Percentiles rank a stretch among this genome's conserved stretches.
Evolutionary conservation across 768 basidiomycete genomes (phyloP).

Genomic region (Leccinum broughii): DNA sequence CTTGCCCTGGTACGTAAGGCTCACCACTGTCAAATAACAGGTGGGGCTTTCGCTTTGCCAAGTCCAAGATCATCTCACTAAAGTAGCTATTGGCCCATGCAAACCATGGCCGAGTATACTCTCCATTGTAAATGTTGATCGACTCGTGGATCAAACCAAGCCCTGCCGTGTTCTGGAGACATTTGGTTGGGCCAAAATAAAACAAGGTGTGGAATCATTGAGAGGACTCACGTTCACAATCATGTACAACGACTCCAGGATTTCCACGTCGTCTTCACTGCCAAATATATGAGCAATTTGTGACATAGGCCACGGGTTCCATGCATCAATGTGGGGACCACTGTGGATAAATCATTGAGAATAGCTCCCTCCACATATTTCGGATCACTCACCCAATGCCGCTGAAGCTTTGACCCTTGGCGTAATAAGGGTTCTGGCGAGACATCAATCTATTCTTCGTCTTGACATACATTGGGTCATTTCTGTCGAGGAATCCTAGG

Average conservation of each 20-base stretch:
- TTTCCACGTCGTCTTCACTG: slow-evolving; percentile 70
- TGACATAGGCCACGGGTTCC: slow-evolving; percentile 85
- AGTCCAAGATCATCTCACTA: slow-evolving; percentile 77
- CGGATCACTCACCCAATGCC: slow-evolving; percentile 61
- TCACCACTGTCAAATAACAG: slow-evolving; percentile 58
- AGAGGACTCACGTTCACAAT: slow-evolving; percentile 61
- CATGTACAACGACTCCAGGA: slow-evolving; percentile 57
- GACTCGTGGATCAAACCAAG: slow-evolving; percentile 82
- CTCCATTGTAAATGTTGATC: slow-evolving; percentile 57
- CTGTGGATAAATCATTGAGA: slow-evolving; percentile 35
- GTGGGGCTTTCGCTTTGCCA: slow-evolving; percentile 70
- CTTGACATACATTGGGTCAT: slow-evolving; percentile 57
- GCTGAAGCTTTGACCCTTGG: slow-evolving; percentile 60
- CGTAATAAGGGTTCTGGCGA: slow-evolving; percentile 66
- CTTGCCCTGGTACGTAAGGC: slow-evolving; percentile 56
- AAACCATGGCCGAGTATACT: slow-evolving; percentile 76
- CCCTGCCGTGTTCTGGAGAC: slow-evolving; percentile 62
- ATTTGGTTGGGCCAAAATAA: not conserved
- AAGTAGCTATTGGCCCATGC: slow-evolving; percentile 86
- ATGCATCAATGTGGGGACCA: slow-evolving; percentile 72
- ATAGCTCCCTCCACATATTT: not conserved
- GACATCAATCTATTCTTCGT: slow-evolving; percentile 66
- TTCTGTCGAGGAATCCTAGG: slow-evolving; percentile 69
- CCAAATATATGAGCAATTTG: slow-evolving; percentile 74
- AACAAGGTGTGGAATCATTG: not conserved